Conservation (phyloP, 805 yeast genomes). For the Candida andamanensis region DNA sequence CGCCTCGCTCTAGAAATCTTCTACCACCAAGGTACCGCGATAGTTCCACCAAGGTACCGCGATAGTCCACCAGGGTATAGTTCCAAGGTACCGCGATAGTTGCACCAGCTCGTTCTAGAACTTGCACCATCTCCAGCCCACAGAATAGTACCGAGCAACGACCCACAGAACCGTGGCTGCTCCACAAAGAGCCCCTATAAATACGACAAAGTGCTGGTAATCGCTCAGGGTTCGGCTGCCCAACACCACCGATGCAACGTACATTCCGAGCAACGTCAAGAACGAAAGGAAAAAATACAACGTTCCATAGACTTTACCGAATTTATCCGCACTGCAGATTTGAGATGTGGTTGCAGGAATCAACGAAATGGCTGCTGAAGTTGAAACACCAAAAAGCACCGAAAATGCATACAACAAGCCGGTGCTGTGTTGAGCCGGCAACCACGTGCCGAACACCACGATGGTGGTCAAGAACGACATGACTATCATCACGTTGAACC, state of each 20-base stretch:
- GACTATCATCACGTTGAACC: slow-evolving; percentile 22
- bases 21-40: too few species aligned
- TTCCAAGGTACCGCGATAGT: too few species aligned
- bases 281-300: slow-evolving; percentile 37
- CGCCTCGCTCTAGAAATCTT: too few species aligned
- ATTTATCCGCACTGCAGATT: slow-evolving; percentile 49
- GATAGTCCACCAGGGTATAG: too few species aligned
- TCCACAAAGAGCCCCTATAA: slow-evolving; percentile 35
- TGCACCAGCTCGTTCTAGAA: too few species aligned
- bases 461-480: slow-evolving; percentile 19
- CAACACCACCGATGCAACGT: slow-evolving; percentile 21
- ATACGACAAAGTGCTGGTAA: slow-evolving; percentile 42
- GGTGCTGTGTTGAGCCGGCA: slow-evolving; percentile 29
- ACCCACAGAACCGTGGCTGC: slow-evolving; percentile 24
- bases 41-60: too few species aligned
- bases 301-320: slow-evolving; percentile 53
- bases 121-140: slow-evolving; percentile 36
- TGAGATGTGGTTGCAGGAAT: slow-evolving; percentile 59
- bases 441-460: slow-evolving; percentile 20
- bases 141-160: slow-evolving; percentile 39
- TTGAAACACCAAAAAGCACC: slow-evolving; percentile 48
- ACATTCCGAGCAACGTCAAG: slow-evolving; percentile 26
- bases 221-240: slow-evolving; percentile 20
- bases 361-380: slow-evolving; percentile 52
- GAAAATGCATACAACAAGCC: slow-evolving; percentile 41